phyloP scores from a whole-genome alignment of 2,329 filamentous ascomycete species.

The Xylaria sp. region DNA sequence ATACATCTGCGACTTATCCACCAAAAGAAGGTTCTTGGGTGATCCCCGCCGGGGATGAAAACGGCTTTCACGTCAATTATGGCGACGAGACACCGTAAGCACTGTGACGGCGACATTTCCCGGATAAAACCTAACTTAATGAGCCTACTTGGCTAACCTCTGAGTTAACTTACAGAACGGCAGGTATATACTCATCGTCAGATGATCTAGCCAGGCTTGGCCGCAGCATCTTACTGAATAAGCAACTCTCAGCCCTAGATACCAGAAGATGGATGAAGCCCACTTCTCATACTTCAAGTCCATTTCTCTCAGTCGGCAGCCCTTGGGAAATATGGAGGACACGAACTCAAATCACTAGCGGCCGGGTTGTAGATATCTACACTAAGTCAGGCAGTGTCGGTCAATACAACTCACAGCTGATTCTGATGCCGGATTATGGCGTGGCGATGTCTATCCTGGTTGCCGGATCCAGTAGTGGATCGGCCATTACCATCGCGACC shows the following conservation, averaged over 20 bases:
- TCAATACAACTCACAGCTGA: constrained; percentile 24
- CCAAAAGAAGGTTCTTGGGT: constrained; percentile 24
- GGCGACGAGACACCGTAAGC: constrained; percentile 29
- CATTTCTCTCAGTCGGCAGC: constrained; percentile 21
- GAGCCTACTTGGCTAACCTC: constrained; percentile 9
- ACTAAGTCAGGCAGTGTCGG: constrained; percentile 27
- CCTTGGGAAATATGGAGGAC: constrained; percentile 33
- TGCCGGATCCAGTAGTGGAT: constrained; percentile 22
- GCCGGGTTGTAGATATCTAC: constrained; percentile 27
- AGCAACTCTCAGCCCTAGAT: constrained; percentile 27
- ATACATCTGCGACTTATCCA: constrained; percentile 19
- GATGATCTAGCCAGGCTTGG: constrained; percentile 18
- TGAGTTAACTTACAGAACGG: constrained; percentile 5
- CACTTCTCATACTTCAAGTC: constrained; percentile 20
- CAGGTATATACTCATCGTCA: constrained; percentile 28
- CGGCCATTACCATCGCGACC: constrained; percentile 14
- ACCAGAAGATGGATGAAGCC: constrained; percentile 29
- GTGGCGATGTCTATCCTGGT: constrained; percentile 20
- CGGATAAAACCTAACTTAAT: neutral
- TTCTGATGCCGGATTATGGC: constrained; percentile 26
- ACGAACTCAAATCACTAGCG: constrained; percentile 18
- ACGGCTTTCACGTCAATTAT: constrained; percentile 14
- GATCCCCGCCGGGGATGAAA: constrained; percentile 19
- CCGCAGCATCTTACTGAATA: constrained; percentile 24
- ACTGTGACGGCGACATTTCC: neutral